phyloP scores from a whole-genome alignment of 495 filamentous ascomycete genomes.

The Talaromyces stipitatus region DNA sequence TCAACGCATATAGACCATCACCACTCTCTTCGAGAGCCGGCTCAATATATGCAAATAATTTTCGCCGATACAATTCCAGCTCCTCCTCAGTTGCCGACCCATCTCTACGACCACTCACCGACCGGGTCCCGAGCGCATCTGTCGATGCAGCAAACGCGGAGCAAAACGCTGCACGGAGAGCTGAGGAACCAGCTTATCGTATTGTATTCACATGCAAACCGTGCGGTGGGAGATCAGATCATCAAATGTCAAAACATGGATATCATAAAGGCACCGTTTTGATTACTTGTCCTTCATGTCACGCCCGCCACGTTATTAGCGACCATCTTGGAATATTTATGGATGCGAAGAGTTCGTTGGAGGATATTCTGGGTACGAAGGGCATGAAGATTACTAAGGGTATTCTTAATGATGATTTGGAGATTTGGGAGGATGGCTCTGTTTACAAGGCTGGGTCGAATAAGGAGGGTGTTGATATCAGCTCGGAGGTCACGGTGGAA shows the following conservation, averaged over 20 bases:
- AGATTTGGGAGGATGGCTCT: slow-evolving; percentile 63
- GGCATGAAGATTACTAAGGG: slow-evolving; percentile 27
- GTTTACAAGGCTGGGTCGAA: slow-evolving; percentile 14
- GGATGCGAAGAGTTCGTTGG: slow-evolving; percentile 28
- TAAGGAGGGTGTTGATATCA: slow-evolving; percentile 6
- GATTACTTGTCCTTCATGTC: slow-evolving; percentile 77
- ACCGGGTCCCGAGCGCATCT: slow-evolving; percentile 15
- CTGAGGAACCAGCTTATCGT: slow-evolving; percentile 64
- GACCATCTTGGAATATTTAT: slow-evolving; percentile 65
- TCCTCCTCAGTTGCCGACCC: slow-evolving; percentile 12
- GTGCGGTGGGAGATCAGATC: slow-evolving; percentile 65
- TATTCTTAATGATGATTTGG: slow-evolving; percentile 47
- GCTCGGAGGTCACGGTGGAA: not conserved
- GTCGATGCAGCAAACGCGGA: slow-evolving; percentile 23
- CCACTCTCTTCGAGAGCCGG: slow-evolving; percentile 1
- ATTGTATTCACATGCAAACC: slow-evolving; percentile 90
- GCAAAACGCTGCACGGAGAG: slow-evolving; percentile 25
- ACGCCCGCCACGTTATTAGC: slow-evolving; percentile 80
- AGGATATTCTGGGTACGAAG: slow-evolving; percentile 27
- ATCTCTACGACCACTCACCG: slow-evolving; percentile 18
- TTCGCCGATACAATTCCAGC: slow-evolving; percentile 24
- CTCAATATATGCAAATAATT: not conserved
- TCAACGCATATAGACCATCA: slow-evolving; percentile 3
- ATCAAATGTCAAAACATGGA: slow-evolving; percentile 80
- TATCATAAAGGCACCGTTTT: slow-evolving; percentile 86